These are phyloP conservation scores for Xylaria grammica DNA, from an alignment of 495 filamentous ascomycete species.

Conservation along the genomic window DNA sequence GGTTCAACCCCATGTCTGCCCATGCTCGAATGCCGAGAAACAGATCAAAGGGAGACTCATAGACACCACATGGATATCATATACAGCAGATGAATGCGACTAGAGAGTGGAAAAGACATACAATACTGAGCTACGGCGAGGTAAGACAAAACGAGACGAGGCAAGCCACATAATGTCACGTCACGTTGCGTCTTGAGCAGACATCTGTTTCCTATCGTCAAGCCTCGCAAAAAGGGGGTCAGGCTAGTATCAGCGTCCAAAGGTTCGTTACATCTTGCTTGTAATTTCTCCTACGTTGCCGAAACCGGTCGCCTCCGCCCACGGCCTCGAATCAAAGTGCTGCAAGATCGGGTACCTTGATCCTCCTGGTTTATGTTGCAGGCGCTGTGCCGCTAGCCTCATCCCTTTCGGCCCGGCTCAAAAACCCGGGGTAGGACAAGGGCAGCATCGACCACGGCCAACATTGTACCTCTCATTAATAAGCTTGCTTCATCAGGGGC, in stretches of 20 bases:
- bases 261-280: slow-evolving; percentile 18
- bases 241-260: neutral
- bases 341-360: slow-evolving; percentile 4
- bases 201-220: slow-evolving; percentile 3
- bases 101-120: neutral
- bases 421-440: slow-evolving; percentile 31
- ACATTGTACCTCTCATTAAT: neutral
- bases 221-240: neutral
- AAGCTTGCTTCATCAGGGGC: slow-evolving; percentile 6
- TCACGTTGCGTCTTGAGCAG: slow-evolving; percentile 5
- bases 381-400: slow-evolving; percentile 19
- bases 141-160: slow-evolving; percentile 4
- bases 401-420: slow-evolving; percentile 35
- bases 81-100: no score
- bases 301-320: slow-evolving; percentile 18
- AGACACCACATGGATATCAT: no score
- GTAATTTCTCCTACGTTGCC: slow-evolving; percentile 9
- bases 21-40: slow-evolving; percentile 11
- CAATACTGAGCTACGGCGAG: neutral
- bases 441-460: slow-evolving; percentile 25
- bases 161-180: slow-evolving; percentile 6
- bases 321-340: slow-evolving; percentile 1
- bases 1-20: neutral
- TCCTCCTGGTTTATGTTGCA: slow-evolving; percentile 18
- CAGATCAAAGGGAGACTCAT: neutral